Evolutionary conservation across 768 basidiomycete genomes (phyloP).

Genomic region (Auriscalpium microsporum): DNA sequence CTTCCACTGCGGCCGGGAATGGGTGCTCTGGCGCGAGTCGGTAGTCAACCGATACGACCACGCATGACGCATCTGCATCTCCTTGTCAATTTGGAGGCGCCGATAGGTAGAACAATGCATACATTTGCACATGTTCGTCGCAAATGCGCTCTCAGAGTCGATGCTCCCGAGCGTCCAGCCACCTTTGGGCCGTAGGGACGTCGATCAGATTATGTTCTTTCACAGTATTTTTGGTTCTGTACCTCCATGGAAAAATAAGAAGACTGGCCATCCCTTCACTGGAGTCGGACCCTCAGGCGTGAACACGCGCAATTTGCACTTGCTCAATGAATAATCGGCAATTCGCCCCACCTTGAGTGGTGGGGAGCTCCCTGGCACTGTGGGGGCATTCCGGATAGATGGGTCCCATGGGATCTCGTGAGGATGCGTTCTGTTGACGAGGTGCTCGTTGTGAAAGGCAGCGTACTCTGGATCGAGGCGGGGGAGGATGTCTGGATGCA

Average conservation of each 20-base stretch:
- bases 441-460: slow-evolving; percentile 45
- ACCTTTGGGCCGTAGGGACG: slow-evolving; percentile 28
- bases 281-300: slow-evolving; percentile 49
- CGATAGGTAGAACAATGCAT: slow-evolving; percentile 4
- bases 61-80: slow-evolving; percentile 44
- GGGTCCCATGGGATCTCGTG: slow-evolving; percentile 60
- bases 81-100: not conserved
- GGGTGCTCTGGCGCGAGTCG: slow-evolving; percentile 63
- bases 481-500: slow-evolving; percentile 52
- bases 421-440: slow-evolving; percentile 38
- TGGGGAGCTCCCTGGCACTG: slow-evolving; percentile 48
- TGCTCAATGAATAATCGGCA: slow-evolving; percentile 42
- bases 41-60: slow-evolving; percentile 63
- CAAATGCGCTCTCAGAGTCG: slow-evolving; percentile 49
- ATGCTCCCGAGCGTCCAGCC: slow-evolving; percentile 74
- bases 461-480: slow-evolving; percentile 62
- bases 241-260: slow-evolving; percentile 74
- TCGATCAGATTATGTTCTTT: not conserved
- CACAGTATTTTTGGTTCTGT: slow-evolving; percentile 6
- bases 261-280: slow-evolving; percentile 55
- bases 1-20: slow-evolving; percentile 65
- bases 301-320: slow-evolving; percentile 53
- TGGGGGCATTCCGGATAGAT: slow-evolving; percentile 39
- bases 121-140: slow-evolving; percentile 54
- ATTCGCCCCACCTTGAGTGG: slow-evolving; percentile 49